Percentiles rank a stretch among this genome's conserved stretches.
Evolutionary conservation across 2,329 filamentous ascomycete genomes (phyloP).

Genomic region (Trichoderma cornu-damae): DNA sequence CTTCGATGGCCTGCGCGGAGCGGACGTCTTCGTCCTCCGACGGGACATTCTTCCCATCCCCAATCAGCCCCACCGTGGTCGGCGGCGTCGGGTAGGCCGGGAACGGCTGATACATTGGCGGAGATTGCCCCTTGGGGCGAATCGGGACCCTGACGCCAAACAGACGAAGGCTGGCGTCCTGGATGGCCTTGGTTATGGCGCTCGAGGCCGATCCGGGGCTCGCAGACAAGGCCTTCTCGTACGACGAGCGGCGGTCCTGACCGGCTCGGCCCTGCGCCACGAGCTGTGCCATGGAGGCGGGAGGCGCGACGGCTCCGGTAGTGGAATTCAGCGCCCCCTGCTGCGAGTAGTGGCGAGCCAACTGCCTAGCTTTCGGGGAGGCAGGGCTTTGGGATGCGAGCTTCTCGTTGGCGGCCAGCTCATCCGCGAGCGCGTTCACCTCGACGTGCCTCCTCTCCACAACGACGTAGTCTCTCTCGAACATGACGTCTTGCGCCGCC

Average conservation of each 20-base stretch:
- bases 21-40: conserved; percentile 70
- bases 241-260: conserved; percentile 72
- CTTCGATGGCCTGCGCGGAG: conserved; percentile 78
- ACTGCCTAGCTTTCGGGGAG: conserved; percentile 54
- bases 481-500: conserved; percentile 79
- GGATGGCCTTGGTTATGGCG: conserved; percentile 89
- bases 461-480: conserved; percentile 91
- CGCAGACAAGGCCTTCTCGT: conserved; percentile 69
- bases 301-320: conserved; percentile 63
- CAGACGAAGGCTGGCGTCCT: conserved; percentile 76
- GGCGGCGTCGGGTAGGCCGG: conserved; percentile 74
- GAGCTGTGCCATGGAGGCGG: conserved; percentile 67
- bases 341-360: conserved; percentile 72
- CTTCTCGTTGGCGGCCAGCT: conserved; percentile 78
- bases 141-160: conserved; percentile 68
- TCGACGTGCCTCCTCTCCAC: conserved; percentile 94
- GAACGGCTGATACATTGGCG: conserved; percentile 75
- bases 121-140: conserved; percentile 61
- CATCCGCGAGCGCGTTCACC: conserved; percentile 94
- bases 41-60: conserved; percentile 55
- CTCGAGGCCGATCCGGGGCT: conserved; percentile 71
- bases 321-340: conserved; percentile 65
- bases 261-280: conserved; percentile 64
- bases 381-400: conserved; percentile 44
- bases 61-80: conserved; percentile 55